Base-by-base conservation (phyloP, 1,284 basidiomycete genomes). In the Leccinum holopus region DNA sequence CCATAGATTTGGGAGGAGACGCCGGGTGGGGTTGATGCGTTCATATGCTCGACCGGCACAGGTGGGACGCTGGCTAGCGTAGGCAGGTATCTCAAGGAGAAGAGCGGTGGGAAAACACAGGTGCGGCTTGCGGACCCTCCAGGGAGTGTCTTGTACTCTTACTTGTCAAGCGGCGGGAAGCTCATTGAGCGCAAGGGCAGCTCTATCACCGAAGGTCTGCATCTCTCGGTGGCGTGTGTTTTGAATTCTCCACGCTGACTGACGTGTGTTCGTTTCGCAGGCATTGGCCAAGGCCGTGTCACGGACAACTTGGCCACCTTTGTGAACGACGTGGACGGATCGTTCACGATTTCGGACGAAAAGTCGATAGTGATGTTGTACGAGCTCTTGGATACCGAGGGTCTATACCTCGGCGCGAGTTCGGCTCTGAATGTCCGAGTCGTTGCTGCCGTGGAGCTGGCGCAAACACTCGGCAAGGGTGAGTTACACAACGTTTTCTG, bases 1-100 rank as follows among this genome's bases (percentile, higher is more conserved):
- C 97, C 97, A 1, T 97, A 99, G 78, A 96, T 99, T 64, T 98
- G 95, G 95, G 86, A 87, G 59, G 97, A 98, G 78, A 96, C 90
- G 1, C 71, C 81, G 51, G 93, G 93, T 2, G 80, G 85, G 35
- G 68, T 98, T 10, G 93, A 98, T 75, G 97, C 86, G 16, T 99
- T 99, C 79, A 86, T 94, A 66, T 97, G 95, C 74, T 82, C 95
- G 14, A 98, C 97, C 0, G 97, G 97, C 0, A 99, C 97, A 0
- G 97, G 97, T 28, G 97, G 97, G 1, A 98, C 97, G 1, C 81
- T 99, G 18, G 96, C 97, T 1, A 97, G 97, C 37, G 86, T 87
- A 4, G 95, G 95, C 2, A 87, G 86, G 69, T 94, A 84, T 74
- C 77, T 99, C 72, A 92, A 92, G 77, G 94, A 98, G 76, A 89